Evolutionary conservation across 1,284 basidiomycete genomes (phyloP), one percentile per base, ranked within the genome.

Genomic region (Mycena citricolor): DNA sequence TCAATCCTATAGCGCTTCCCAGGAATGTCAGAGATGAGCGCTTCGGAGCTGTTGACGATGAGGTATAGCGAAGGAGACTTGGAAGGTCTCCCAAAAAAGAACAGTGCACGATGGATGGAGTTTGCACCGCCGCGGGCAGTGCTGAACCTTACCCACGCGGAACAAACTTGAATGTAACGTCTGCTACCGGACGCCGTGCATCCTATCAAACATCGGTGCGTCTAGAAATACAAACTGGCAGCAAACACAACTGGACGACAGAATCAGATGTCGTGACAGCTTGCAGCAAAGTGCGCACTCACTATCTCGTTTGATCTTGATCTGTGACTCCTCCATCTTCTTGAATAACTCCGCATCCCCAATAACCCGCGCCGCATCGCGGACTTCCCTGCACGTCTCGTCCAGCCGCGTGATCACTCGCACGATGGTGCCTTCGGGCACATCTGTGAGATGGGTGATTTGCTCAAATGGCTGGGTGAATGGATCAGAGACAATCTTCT

Each of bases 261-360:
- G 30, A 33, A 51, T 56, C 42, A 50, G 43, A 39, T 23, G 25
- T 28, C 10, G 37, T 5, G 24, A 5, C 23, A 22, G 30, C 20
- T 25, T 17, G 24, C 23, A 12, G 31, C 24, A 42, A 46, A 31
- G 39, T n/a, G n/a, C n/a, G n/a, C 26, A 75, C 89, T 77, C 65
- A 92, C 90, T 94, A 64, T 97, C 94, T 61, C 94, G 74, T 66
- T 94, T 94, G 59, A 99, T 97, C 61, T 90, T 86, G 16, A 83
- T 79, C 62, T 97, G 94, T 1, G 90, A 87, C 56, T 89, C 89
- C 61, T 98, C 95, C 92, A 99, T 98, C 69, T 99, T 99, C 63
- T 90, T 87, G 74, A 94, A 95, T 39, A 99, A 66, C 43, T 91
- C 93, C 11, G 88, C 85, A 64, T 99, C 97, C 5, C 97, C 97